Conservation (phyloP, 805 yeast species). For the Candida corydali region DNA sequence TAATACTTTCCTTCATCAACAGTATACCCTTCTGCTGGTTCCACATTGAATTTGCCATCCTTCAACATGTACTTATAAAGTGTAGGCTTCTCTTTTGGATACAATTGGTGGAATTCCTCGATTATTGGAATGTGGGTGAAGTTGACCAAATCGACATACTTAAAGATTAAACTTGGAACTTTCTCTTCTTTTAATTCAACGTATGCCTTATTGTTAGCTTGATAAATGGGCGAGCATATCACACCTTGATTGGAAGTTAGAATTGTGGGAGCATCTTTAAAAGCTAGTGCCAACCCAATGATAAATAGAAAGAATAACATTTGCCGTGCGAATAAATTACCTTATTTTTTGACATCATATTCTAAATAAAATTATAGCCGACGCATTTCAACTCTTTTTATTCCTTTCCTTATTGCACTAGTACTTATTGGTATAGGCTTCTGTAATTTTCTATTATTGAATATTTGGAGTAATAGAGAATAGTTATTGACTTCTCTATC, state of each 20-base stretch:
- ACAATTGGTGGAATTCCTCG: constrained; percentile 11
- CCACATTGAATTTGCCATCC: constrained; percentile 12
- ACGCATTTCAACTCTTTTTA: no score
- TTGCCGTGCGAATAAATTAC: no score
- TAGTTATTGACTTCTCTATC: no score
- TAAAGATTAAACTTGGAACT: constrained; percentile 22
- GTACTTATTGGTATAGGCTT: no score
- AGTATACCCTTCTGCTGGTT: constrained; percentile 4
- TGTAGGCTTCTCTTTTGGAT: constrained; percentile 6
- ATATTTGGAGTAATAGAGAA: no score
- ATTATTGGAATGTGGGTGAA: constrained; percentile 17
- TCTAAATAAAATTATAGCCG: no score
- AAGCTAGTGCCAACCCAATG: constrained; percentile 1
- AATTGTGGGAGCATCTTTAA: constrained; percentile 1
- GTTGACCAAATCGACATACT: constrained; percentile 18
- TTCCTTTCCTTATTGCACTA: constrained; percentile 1
- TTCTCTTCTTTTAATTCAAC: constrained; percentile 12
- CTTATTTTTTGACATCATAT: no score
- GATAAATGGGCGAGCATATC: constrained; percentile 6
- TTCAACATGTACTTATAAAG: constrained; percentile 10
- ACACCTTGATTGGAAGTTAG: constrained; percentile 1
- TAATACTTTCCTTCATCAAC: constrained; percentile 8
- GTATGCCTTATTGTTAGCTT: constrained; percentile 6
- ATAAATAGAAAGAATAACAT: not conserved
- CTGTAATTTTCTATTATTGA: no score